Evolutionary conservation across 495 filamentous ascomycete species (phyloP), one percentile per base, ranked within the genome.

Genomic region (Parachaetomium inaequale): DNA sequence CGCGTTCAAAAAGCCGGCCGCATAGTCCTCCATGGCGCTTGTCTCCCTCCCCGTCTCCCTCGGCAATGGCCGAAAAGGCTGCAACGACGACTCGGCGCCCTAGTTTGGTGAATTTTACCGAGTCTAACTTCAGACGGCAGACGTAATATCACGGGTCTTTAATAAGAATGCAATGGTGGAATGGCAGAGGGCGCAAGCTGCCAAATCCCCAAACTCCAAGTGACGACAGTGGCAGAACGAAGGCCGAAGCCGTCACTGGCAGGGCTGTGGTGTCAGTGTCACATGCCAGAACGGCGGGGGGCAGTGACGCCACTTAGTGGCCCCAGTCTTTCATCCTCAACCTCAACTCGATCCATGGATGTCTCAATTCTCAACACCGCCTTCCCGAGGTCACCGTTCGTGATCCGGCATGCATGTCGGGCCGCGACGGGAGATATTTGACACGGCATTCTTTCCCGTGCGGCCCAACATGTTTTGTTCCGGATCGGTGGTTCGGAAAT

Each of bases 11-110:
- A 73, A 57, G n/a, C 72, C 68, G 11, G 68, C 51, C 14, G 65
- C 63, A 21, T 69, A 63, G 21, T 77, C 73, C 34, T 78, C 77
- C 78, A 79, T 79, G 43, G 60, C 58, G n/a, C 46, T 31, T 0
- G 25, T n/a, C 8, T 28, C 7, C 25, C 47, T 51, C 25, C 3
- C 7, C 12, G 7, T 40, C 36, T 40, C 4, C 36, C 17, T 40
- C 14, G 19, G 1, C 19, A 25, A 10, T n/a, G n/a, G 21, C 3
- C 4, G 17, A 12, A 46, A 40, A 12, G 36, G 5, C 14, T 17
- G 14, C 14, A 17, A 15, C 36, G 12, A 17, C 8, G 12, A 17
- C 1, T 3, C 8, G 14, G 36, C 36, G 36, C 3, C 17, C 17
- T 15, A 10, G 36, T 40, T 12, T 40, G 8, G 17, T 10, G 12